phyloP scores from a whole-genome alignment of 1,284 basidiomycete species.

The Ganoderma lucidum region DNA sequence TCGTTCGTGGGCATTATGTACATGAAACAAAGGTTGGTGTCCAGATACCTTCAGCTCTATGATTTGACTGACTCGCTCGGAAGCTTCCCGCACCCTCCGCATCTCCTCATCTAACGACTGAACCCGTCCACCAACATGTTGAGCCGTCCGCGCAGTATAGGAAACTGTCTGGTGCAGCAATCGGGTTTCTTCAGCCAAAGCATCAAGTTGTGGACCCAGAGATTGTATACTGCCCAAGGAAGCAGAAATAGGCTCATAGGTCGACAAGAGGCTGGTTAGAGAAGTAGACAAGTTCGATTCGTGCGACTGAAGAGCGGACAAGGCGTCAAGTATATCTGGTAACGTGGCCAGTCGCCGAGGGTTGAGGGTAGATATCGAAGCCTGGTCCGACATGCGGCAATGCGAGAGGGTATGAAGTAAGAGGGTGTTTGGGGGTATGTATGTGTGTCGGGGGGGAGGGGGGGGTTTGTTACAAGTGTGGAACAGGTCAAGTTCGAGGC shows the following conservation, averaged over 20 bases:
- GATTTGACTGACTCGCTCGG: constrained; percentile 85
- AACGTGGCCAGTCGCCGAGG: constrained; percentile 60
- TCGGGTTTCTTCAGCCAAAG: constrained; percentile 68
- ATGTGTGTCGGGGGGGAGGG: background rate
- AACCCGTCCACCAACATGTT: constrained; percentile 90
- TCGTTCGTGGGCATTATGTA: constrained; percentile 15
- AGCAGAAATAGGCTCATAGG: constrained; percentile 69
- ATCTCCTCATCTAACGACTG: constrained; percentile 91
- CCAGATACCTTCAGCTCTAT: constrained; percentile 86
- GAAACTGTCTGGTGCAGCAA: constrained; percentile 66
- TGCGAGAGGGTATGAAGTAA: background rate
- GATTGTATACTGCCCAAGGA: constrained; percentile 72
- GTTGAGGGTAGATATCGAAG: constrained; percentile 22
- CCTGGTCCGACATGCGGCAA: background rate
- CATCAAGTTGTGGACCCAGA: constrained; percentile 71
- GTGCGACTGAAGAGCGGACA: constrained; percentile 81
- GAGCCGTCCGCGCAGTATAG: constrained; percentile 82
- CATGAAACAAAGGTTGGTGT: constrained; percentile 5
- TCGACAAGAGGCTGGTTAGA: constrained; percentile 77
- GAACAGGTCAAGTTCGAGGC: background rate
- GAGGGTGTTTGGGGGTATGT: background rate
- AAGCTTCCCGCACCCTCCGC: constrained; percentile 84
- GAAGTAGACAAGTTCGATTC: constrained; percentile 81
- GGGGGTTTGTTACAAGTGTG: background rate
- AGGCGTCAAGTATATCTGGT: constrained; percentile 72